These are phyloP conservation scores for Pichia scutulata DNA, from an alignment of 805 yeast species.

Conservation along the genomic window DNA sequence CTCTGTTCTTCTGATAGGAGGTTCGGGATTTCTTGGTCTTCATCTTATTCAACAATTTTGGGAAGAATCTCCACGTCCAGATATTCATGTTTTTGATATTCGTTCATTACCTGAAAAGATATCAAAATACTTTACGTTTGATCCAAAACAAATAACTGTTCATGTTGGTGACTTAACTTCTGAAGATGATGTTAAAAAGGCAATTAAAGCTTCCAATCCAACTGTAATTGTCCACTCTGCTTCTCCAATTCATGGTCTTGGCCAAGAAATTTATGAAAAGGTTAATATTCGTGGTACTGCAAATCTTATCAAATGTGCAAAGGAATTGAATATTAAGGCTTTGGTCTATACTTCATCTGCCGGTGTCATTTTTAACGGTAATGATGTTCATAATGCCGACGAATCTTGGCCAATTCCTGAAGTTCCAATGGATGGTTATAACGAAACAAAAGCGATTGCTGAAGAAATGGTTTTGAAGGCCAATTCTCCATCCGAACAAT, in stretches of 20 bases:
- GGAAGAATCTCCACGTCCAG: constrained; percentile 54
- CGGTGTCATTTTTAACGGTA: constrained; percentile 96
- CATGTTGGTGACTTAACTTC: constrained; percentile 84
- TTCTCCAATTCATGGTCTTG: constrained; percentile 88
- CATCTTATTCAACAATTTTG: constrained; percentile 85
- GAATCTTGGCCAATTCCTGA: constrained; percentile 92
- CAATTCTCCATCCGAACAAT: constrained; percentile 45
- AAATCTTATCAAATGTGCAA: constrained; percentile 60
- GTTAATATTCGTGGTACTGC: constrained; percentile 89
- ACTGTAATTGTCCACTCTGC: constrained; percentile 89
- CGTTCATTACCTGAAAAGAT: constrained; percentile 74
- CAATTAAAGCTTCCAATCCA: constrained; percentile 52
- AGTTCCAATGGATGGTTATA: constrained; percentile 92
- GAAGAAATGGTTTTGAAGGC: constrained; percentile 75
- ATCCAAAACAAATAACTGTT: constrained; percentile 46
- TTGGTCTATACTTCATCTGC: constrained; percentile 95
- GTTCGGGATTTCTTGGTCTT: constrained; percentile 89
- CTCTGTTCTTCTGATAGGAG: constrained; percentile 84
- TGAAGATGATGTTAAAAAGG: constrained; percentile 54
- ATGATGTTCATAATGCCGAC: constrained; percentile 83
- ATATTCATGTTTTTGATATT: constrained; percentile 82
- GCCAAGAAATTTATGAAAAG: constrained; percentile 73
- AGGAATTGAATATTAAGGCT: constrained; percentile 44
- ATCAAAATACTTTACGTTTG: constrained; percentile 69
- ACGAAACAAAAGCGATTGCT: constrained; percentile 88